A percentile compares a stretch with the other conserved stretches of the same genome.
Evolutionary conservation across 805 yeast species (phyloP).

Genomic region (Suhomyces prunicola): DNA sequence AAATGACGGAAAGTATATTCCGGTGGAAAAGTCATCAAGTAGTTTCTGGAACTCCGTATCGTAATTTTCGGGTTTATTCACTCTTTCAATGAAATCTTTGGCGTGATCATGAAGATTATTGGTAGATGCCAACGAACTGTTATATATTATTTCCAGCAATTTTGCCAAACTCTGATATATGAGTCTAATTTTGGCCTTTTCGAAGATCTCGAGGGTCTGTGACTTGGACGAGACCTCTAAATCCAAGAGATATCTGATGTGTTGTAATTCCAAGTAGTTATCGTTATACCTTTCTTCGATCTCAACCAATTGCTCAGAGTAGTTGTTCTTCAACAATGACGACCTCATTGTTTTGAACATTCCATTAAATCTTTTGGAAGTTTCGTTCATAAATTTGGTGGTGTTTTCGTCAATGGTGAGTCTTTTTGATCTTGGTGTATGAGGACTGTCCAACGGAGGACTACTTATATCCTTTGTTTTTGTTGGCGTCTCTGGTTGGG

Average conservation of each 20-base stretch:
- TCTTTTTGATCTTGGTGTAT: not conserved
- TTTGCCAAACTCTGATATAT: conserved; percentile 31
- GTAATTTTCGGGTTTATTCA: conserved; percentile 19
- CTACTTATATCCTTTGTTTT: not conserved
- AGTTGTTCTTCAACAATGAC: conserved; percentile 28
- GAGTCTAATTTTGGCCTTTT: conserved; percentile 30
- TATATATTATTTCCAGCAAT: conserved; percentile 32
- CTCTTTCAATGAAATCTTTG: conserved; percentile 15
- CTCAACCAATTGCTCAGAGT: conserved; percentile 23
- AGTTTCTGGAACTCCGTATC: conserved; percentile 23
- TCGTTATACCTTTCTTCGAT: conserved; percentile 32
- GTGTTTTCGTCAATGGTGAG: conserved; percentile 1
- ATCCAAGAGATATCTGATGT: conserved; percentile 29
- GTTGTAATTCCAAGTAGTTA: conserved; percentile 33
- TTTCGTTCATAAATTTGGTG: conserved; percentile 14
- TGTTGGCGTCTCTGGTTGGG: not conserved
- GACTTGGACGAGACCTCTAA: conserved; percentile 20
- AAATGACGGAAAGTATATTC: conserved; percentile 38
- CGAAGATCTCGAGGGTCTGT: conserved; percentile 31
- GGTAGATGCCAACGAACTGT: conserved; percentile 23
- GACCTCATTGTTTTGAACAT: conserved; percentile 33
- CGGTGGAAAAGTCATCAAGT: conserved; percentile 28
- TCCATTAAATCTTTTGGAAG: conserved; percentile 17
- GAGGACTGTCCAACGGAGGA: not conserved
- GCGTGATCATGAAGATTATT: conserved; percentile 23